Evolutionary conservation across 306 rosid species (phyloP).

Genomic region (Delonix regia): DNA sequence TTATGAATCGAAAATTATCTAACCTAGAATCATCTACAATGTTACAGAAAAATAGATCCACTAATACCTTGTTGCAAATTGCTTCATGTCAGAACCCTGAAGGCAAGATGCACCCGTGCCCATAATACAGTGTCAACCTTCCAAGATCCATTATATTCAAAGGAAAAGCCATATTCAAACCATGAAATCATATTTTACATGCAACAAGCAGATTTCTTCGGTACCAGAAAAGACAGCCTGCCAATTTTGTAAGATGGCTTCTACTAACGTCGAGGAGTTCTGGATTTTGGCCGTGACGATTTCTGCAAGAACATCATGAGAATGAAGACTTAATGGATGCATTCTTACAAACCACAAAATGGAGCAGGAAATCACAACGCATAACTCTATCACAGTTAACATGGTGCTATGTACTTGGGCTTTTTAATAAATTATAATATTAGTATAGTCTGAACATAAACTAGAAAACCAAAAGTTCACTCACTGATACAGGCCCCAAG

Average conservation of each 20-base stretch:
- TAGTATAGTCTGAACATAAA: constrained; percentile 2
- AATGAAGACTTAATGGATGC: constrained; percentile 29
- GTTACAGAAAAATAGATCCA: constrained; percentile 40
- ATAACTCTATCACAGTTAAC: constrained; percentile 16
- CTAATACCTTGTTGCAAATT: constrained; percentile 25
- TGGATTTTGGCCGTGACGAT: constrained; percentile 70
- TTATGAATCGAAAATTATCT: constrained; percentile 37
- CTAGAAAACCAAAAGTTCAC: constrained; percentile 40
- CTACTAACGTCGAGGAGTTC: constrained; percentile 70
- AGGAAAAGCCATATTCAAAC: constrained; percentile 32
- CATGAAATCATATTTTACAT: constrained; percentile 28
- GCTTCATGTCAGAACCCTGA: constrained; percentile 32
- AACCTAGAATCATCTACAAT: constrained; percentile 43
- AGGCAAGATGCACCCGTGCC: constrained; percentile 27
- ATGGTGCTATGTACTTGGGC: not conserved
- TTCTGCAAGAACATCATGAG: constrained; percentile 58
- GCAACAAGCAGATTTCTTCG: constrained; percentile 18
- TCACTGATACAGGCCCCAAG: constrained; percentile 78
- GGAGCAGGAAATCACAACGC: constrained; percentile 19
- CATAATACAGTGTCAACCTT: constrained; percentile 23
- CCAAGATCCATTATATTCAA: constrained; percentile 30
- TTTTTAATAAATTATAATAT: not conserved
- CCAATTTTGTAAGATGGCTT: constrained; percentile 30
- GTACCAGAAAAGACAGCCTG: constrained; percentile 20
- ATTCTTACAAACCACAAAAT: constrained; percentile 19